phyloP scores from a whole-genome alignment of 352 stramenopile genomes.

The Phytophthora litchii region DNA sequence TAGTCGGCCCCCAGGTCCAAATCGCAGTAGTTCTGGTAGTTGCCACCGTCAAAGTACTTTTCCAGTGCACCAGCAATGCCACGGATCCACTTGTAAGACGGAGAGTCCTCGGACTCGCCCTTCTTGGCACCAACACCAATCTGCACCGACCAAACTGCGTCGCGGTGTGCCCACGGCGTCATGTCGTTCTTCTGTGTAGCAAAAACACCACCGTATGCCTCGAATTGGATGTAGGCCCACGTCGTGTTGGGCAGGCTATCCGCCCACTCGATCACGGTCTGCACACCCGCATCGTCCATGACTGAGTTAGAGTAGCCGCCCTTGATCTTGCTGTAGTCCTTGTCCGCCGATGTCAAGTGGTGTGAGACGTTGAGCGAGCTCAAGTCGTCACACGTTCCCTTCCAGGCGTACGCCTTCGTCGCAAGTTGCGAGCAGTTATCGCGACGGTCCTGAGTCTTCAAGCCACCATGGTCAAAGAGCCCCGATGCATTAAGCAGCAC shows the following conservation, averaged over 20 bases:
- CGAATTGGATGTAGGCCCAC: slow-evolving; percentile 58
- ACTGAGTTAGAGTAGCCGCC: slow-evolving; percentile 52
- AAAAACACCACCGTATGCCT: slow-evolving; percentile 58
- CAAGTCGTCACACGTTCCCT: slow-evolving; percentile 44
- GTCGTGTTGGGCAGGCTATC: slow-evolving; percentile 45
- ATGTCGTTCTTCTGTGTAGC: slow-evolving; percentile 46
- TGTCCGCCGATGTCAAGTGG: slow-evolving; percentile 41
- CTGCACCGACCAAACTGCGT: slow-evolving; percentile 58
- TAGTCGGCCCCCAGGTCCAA: slow-evolving; percentile 52
- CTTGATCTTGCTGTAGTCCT: slow-evolving; percentile 58
- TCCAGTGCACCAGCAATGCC: slow-evolving; percentile 40
- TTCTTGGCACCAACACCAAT: slow-evolving; percentile 47
- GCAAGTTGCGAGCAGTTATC: slow-evolving; percentile 53
- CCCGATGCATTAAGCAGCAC: slow-evolving; percentile 43
- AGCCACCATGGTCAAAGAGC: slow-evolving; percentile 34
- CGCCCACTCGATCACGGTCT: slow-evolving; percentile 41
- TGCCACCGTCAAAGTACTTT: slow-evolving; percentile 49
- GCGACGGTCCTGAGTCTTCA: slow-evolving; percentile 42
- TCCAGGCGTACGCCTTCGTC: slow-evolving; percentile 58
- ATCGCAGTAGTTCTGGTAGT: slow-evolving; percentile 72
- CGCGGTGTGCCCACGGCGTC: slow-evolving; percentile 50
- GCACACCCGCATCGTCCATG: slow-evolving; percentile 44
- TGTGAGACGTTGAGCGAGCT: slow-evolving; percentile 42
- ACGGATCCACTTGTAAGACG: slow-evolving; percentile 49
- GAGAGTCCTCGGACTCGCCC: slow-evolving; percentile 41